Percentiles rank a stretch among this genome's conserved stretches.
These are phyloP conservation scores for Pseudocercospora pini-densiflorae DNA, from an alignment of 2,329 filamentous ascomycete species.

Conservation along the genomic window DNA sequence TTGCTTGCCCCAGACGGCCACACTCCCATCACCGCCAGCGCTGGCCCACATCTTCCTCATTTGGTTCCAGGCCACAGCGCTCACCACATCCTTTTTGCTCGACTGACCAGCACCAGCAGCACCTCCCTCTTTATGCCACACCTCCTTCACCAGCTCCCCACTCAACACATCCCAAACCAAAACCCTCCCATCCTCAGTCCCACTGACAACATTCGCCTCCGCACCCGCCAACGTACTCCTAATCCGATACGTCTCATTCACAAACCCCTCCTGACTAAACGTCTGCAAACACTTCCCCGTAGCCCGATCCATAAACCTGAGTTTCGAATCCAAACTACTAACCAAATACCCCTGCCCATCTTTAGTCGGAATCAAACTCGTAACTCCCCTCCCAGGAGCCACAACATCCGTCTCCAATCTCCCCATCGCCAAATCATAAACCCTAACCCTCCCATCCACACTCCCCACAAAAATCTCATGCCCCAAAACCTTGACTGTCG, in stretches of 20 bases:
- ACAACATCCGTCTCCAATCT: constrained; percentile 68
- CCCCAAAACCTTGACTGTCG: constrained; percentile 48
- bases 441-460: constrained; percentile 80
- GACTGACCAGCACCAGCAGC: constrained; percentile 40
- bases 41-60: constrained; percentile 53
- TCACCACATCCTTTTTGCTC: constrained; percentile 49
- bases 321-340: constrained; percentile 73
- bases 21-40: constrained; percentile 53
- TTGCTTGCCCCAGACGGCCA: constrained; percentile 40
- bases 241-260: constrained; percentile 74
- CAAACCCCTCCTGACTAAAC: constrained; percentile 63
- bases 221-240: constrained; percentile 74
- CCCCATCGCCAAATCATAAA: constrained; percentile 83
- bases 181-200: constrained; percentile 76
- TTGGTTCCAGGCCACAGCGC: constrained; percentile 54
- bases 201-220: constrained; percentile 78
- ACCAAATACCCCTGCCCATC: constrained; percentile 78
- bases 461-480: constrained; percentile 71
- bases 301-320: constrained; percentile 80
- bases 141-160: constrained; percentile 67
- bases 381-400: constrained; percentile 63
- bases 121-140: constrained; percentile 51
- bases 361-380: constrained; percentile 70
- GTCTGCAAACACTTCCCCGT: constrained; percentile 74
- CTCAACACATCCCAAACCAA: constrained; percentile 85